A percentile compares a stretch with the other conserved stretches of the same genome.
Conservation (phyloP, 2,329 filamentous ascomycete species). For the Sclerotinia nivalis region DNA sequence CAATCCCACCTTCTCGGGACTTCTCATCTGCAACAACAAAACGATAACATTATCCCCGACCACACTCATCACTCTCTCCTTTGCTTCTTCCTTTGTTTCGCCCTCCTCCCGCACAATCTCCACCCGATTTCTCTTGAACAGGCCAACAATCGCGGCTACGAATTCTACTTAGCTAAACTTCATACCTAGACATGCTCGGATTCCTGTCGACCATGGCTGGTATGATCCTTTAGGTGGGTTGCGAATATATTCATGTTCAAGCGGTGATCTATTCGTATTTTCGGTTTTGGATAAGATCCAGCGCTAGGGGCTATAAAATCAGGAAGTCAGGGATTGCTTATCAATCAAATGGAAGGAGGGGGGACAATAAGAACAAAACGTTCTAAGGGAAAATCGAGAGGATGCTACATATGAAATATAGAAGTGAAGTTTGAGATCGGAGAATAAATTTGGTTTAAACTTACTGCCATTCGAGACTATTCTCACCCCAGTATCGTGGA, state of each 20-base stretch:
- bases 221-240: constrained; percentile 23
- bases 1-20: constrained; percentile 28
- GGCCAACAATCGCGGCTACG: constrained; percentile 28
- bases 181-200: constrained; percentile 31
- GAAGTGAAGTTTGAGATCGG: neutral
- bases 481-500: neutral
- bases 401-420: neutral
- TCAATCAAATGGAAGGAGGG: neutral
- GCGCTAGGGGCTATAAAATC: neutral
- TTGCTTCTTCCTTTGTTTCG: neutral
- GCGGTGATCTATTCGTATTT: neutral
- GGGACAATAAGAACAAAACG: neutral
- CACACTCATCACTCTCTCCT: constrained; percentile 22
- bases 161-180: constrained; percentile 35
- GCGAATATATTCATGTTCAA: constrained; percentile 8
- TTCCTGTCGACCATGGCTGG: constrained; percentile 28
- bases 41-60: constrained; percentile 28
- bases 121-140: constrained; percentile 22
- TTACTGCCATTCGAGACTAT: constrained; percentile 11
- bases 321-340: neutral
- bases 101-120: constrained; percentile 9
- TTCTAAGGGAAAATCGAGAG: too few relatives aligned
- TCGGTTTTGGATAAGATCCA: neutral
- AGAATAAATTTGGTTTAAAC: neutral
- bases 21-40: constrained; percentile 28